Conservation (phyloP, 225 moss, liverwort and hornwort species). For the Neckera pumila region DNA sequence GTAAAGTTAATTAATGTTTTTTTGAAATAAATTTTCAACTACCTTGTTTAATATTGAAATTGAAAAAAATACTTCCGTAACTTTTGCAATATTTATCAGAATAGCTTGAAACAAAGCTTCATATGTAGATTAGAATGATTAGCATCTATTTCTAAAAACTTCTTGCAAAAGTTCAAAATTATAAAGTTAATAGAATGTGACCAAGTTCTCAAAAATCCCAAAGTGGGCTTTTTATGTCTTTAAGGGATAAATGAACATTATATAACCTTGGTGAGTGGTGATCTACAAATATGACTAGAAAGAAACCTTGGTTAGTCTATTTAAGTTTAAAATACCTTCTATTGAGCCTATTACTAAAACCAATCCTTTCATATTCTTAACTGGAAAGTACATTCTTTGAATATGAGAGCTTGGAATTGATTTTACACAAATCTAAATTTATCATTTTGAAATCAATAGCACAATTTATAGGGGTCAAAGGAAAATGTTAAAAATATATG, state of each 20-base stretch:
- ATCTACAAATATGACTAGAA: no score
- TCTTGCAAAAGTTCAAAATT: not conserved
- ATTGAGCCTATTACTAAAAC: no score
- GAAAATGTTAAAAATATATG: no score
- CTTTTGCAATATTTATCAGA: no score
- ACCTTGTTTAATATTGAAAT: not conserved
- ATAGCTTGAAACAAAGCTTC: no score
- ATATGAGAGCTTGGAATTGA: not conserved
- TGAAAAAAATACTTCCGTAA: not conserved
- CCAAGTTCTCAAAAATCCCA: no score
- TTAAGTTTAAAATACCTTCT: no score
- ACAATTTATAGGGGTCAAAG: not conserved
- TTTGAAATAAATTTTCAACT: not conserved
- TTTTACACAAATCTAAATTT: not conserved
- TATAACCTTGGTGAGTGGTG: no score
- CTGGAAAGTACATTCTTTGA: not conserved
- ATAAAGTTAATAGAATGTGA: not conserved
- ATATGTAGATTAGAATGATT: no score
- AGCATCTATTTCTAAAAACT: not conserved
- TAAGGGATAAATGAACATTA: not conserved
- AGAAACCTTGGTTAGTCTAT: no score
- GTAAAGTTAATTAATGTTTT: not conserved
- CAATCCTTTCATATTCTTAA: not conserved
- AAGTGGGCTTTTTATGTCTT: accelerated
- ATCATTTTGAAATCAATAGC: not conserved